Percentiles rank a stretch among this genome's conserved stretches.
phyloP scores from a whole-genome alignment of 1,284 basidiomycete species.

The Heterobasidion annosum region DNA sequence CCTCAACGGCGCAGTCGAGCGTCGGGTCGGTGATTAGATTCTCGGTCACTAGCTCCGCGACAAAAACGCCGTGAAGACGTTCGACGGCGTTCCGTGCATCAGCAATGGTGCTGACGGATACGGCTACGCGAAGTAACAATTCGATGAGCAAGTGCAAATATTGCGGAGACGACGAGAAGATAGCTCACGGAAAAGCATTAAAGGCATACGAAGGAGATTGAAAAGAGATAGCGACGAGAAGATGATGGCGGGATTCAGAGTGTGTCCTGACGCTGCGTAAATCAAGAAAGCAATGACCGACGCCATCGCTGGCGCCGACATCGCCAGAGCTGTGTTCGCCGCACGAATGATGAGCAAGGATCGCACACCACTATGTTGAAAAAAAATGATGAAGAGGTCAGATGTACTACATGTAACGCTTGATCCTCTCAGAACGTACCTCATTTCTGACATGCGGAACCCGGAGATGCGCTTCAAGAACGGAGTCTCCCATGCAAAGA shows the following conservation, averaged over 20 bases:
- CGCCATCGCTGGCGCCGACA: slow-evolving; percentile 73
- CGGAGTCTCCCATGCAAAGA: slow-evolving; percentile 75
- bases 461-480: slow-evolving; percentile 66
- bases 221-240: slow-evolving; percentile 84
- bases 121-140: slow-evolving; percentile 31
- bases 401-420: background rate
- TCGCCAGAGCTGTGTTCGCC: slow-evolving; percentile 57
- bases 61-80: slow-evolving; percentile 65
- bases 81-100: slow-evolving; percentile 73
- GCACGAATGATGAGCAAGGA: slow-evolving; percentile 67
- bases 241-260: slow-evolving; percentile 59
- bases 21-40: slow-evolving; percentile 38
- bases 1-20: slow-evolving; percentile 53
- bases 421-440: slow-evolving; percentile 23
- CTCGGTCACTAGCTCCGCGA: slow-evolving; percentile 67
- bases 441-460: slow-evolving; percentile 70
- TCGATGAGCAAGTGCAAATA: background rate
- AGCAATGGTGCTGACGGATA: slow-evolving; percentile 68
- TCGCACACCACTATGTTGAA: slow-evolving; percentile 52
- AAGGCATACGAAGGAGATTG: slow-evolving; percentile 63
- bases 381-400: background rate
- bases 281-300: slow-evolving; percentile 83
- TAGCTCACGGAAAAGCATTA: slow-evolving; percentile 64
- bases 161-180: background rate
- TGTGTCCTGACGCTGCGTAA: slow-evolving; percentile 65